Evolutionary conservation across 768 basidiomycete species (phyloP).

Genomic region (Kwoniella bestiolae): DNA sequence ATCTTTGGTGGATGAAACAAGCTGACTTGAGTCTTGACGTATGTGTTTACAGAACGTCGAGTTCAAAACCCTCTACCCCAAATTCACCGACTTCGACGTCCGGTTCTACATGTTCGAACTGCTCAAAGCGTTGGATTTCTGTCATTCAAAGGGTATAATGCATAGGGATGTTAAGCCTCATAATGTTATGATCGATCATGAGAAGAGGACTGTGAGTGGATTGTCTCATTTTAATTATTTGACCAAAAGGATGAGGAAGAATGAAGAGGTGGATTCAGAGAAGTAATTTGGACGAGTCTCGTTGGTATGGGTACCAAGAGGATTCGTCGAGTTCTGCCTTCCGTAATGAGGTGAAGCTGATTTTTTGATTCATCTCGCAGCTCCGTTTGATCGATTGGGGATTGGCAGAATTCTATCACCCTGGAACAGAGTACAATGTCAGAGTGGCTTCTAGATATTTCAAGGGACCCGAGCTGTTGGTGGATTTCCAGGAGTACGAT

Average conservation of each 20-base stretch:
- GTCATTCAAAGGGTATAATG: constrained; percentile 99
- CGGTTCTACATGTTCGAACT: constrained; percentile 96
- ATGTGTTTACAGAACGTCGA: constrained; percentile 86
- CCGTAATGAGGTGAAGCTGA: too few relatives aligned
- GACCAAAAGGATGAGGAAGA: neutral
- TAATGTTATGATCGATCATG: constrained; percentile 99
- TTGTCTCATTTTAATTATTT: neutral
- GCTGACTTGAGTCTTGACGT: too few relatives aligned
- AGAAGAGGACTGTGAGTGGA: constrained; percentile 79
- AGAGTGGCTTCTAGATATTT: constrained; percentile 97
- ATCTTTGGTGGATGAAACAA: too few relatives aligned
- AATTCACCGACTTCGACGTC: constrained; percentile 93
- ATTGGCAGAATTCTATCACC: constrained; percentile 97
- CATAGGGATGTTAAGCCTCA: constrained; percentile 98
- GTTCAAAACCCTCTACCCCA: constrained; percentile 93
- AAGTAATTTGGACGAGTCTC: too few relatives aligned
- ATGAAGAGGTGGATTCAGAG: too few relatives aligned
- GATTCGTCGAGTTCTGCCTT: too few relatives aligned
- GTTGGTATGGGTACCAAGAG: too few relatives aligned
- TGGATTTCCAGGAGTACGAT: constrained; percentile 98
- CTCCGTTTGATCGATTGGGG: constrained; percentile 98
- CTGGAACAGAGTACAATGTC: constrained; percentile 96
- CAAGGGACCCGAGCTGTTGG: constrained; percentile 94
- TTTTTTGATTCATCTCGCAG: constrained; percentile 60
- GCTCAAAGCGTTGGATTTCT: constrained; percentile 95